These are phyloP conservation scores for Madurella mycetomatis DNA, from an alignment of 2,329 filamentous ascomycete genomes.

Conservation along the genomic window DNA sequence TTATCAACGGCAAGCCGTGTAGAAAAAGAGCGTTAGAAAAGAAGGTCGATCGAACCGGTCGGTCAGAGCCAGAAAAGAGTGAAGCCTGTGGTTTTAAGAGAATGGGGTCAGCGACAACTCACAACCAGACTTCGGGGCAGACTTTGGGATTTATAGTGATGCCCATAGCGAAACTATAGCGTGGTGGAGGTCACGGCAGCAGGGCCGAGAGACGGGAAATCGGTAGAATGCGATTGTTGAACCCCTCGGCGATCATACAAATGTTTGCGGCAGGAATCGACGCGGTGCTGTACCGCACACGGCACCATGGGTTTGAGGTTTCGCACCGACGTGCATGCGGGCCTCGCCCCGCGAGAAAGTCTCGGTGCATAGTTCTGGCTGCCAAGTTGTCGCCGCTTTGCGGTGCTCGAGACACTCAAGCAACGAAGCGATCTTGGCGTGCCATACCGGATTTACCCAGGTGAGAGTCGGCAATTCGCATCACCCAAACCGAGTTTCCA, in stretches of 20 bases:
- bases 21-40: slow-evolving; percentile 9
- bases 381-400: background rate
- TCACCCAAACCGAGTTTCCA: slow-evolving; percentile 5
- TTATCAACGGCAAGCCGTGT: slow-evolving; percentile 15
- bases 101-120: background rate
- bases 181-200: background rate
- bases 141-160: background rate
- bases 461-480: slow-evolving; percentile 2
- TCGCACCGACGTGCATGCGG: background rate
- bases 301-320: slow-evolving; percentile 9
- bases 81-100: background rate
- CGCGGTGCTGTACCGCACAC: background rate
- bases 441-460: slow-evolving; percentile 6
- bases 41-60: slow-evolving; percentile 21
- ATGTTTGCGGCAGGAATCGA: slow-evolving; percentile 11
- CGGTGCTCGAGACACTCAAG: slow-evolving; percentile 4
- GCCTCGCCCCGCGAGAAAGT: background rate
- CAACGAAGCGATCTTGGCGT: slow-evolving; percentile 1
- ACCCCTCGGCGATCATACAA: slow-evolving; percentile 22
- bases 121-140: background rate
- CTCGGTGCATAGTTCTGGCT: background rate
- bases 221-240: slow-evolving; percentile 17
- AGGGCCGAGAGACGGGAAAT: slow-evolving; percentile 2
- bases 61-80: slow-evolving; percentile 11
- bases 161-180: background rate